phyloP scores from a whole-genome alignment of 805 yeast species.

The Ogataea neopini region DNA sequence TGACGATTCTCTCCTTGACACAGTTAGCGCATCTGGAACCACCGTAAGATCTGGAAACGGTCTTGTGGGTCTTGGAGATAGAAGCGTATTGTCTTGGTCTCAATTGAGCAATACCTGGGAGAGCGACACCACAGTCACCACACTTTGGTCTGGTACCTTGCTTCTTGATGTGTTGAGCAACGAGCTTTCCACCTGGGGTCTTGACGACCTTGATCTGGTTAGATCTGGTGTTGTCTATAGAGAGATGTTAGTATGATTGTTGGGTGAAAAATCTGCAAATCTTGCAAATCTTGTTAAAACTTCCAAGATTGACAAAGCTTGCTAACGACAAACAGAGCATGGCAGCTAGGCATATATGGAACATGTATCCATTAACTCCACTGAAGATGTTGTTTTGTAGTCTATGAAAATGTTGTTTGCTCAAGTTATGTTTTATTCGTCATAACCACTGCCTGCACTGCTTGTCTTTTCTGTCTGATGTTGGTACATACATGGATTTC shows the following conservation, averaged over 20 bases:
- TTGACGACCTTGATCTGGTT: conserved; percentile 99
- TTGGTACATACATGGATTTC: conserved; percentile 91
- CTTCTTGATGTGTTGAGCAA: conserved; percentile 97
- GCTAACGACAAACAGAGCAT: background rate
- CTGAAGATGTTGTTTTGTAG: no score
- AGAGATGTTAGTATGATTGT: conserved; percentile 22
- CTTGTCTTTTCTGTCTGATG: background rate
- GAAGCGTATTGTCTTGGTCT: conserved; percentile 98
- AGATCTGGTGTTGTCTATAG: conserved; percentile 97
- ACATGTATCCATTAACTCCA: no score
- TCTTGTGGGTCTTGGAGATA: conserved; percentile 94
- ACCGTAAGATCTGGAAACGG: conserved; percentile 99
- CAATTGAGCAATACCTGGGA: conserved; percentile 77
- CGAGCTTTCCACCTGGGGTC: conserved; percentile 99
- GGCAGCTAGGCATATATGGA: no score
- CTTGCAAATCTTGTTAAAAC: no score
- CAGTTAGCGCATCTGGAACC: conserved; percentile 98
- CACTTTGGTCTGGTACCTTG: conserved; percentile 82
- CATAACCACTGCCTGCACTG: background rate
- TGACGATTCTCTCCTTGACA: conserved; percentile 98
- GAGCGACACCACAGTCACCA: conserved; percentile 80
- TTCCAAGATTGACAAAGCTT: no score
- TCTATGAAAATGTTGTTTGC: background rate
- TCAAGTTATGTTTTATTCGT: background rate
- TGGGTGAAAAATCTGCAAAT: no score